Evolutionary conservation across 2,329 filamentous ascomycete species (phyloP).

Genomic region (Aureobasidium leucospermi): DNA sequence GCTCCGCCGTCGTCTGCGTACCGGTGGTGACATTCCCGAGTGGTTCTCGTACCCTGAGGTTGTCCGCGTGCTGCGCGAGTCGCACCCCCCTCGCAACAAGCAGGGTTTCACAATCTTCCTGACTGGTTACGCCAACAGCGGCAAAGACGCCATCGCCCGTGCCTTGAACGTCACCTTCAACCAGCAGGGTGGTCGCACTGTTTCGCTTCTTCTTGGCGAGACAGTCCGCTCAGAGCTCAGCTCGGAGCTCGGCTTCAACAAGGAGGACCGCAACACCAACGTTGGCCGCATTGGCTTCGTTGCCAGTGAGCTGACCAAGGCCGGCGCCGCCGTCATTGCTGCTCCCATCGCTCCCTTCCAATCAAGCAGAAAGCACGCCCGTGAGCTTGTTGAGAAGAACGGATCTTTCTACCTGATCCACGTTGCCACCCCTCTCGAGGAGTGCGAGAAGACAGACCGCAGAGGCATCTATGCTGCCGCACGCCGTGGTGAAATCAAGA

Average conservation of each 20-base stretch:
- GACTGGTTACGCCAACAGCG: constrained; percentile 91
- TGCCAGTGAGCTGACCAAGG: constrained; percentile 84
- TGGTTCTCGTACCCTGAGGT: constrained; percentile 99
- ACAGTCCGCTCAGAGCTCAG: constrained; percentile 90
- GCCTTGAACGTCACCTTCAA: constrained; percentile 95
- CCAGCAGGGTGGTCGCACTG: constrained; percentile 92
- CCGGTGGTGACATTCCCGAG: constrained; percentile 89
- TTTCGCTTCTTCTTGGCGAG: constrained; percentile 90
- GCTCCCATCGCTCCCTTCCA: constrained; percentile 95
- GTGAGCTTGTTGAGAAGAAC: constrained; percentile 77
- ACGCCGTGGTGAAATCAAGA: constrained; percentile 84
- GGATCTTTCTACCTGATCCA: constrained; percentile 94
- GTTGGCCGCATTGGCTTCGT: constrained; percentile 95
- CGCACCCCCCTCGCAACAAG: constrained; percentile 79
- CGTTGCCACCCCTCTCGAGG: constrained; percentile 85
- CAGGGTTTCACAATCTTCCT: constrained; percentile 99
- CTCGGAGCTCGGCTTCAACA: constrained; percentile 89
- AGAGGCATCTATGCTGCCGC: constrained; percentile 81
- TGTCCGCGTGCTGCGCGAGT: constrained; percentile 90
- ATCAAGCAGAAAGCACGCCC: constrained; percentile 64
- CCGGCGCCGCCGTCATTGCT: constrained; percentile 90
- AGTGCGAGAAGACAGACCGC: constrained; percentile 93
- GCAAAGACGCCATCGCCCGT: constrained; percentile 93
- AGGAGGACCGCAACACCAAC: constrained; percentile 88
- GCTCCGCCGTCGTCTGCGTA: constrained; percentile 83